These are phyloP conservation scores for Saccharomycopsis sp. DNA, from an alignment of 805 yeast species.

Conservation along the genomic window DNA sequence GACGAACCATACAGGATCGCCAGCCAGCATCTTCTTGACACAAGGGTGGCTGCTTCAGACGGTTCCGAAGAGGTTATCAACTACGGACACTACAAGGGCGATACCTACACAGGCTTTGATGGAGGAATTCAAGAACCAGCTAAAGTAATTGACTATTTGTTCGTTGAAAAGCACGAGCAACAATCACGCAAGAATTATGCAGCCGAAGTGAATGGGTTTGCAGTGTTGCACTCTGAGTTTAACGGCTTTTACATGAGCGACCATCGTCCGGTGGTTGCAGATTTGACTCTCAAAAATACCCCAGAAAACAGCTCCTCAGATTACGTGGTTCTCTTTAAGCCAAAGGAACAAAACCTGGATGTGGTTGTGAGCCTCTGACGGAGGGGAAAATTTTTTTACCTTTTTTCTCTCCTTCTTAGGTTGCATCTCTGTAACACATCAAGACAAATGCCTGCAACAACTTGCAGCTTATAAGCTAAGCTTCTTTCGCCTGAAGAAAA, in stretches of 20 bases:
- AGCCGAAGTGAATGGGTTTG: constrained; percentile 26
- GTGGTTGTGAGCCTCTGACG: constrained; percentile 10
- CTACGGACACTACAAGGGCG: constrained; percentile 42
- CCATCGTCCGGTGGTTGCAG: constrained; percentile 40
- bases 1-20: constrained; percentile 39
- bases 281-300: constrained; percentile 19
- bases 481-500: too few species aligned
- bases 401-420: too few species aligned
- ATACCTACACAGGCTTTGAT: constrained; percentile 40
- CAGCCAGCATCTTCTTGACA: constrained; percentile 32
- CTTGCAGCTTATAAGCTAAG: too few species aligned
- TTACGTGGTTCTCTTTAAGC: constrained; percentile 14
- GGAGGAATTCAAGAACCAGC: constrained; percentile 25
- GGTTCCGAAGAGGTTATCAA: constrained; percentile 21
- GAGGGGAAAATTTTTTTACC: too few species aligned
- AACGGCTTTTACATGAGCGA: constrained; percentile 35
- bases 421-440: too few species aligned
- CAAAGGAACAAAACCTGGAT: constrained; percentile 7
- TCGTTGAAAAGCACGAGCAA: constrained; percentile 17
- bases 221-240: constrained; percentile 33
- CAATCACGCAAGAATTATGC: constrained; percentile 6
- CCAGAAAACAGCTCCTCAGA: not conserved
- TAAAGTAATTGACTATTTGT: constrained; percentile 29
- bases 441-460: too few species aligned
- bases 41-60: constrained; percentile 27